phyloP scores from a whole-genome alignment of 768 basidiomycete species.

The Sporobolomyces roseus region DNA sequence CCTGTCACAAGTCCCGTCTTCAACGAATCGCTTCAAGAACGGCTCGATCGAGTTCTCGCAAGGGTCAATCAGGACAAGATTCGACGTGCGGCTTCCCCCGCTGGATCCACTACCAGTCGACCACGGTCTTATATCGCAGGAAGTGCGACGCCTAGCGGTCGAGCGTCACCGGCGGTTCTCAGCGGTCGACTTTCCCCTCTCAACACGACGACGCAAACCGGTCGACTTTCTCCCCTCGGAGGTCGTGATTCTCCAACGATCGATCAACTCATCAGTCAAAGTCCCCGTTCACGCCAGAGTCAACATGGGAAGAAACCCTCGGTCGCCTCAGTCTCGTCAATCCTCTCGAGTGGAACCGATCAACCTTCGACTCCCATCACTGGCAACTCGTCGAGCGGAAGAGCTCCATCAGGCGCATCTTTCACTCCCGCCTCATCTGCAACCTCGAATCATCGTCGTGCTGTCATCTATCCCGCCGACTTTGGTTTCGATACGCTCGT shows the following conservation, averaged over 20 bases:
- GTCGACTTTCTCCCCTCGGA: conserved; percentile 17
- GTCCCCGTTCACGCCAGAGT: conserved; percentile 5
- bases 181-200: conserved; percentile 8
- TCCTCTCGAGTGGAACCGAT: conserved; percentile 21
- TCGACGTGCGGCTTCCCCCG: conserved; percentile 5
- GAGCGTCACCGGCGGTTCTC: conserved; percentile 19
- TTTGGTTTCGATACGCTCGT: conserved; percentile 39
- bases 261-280: conserved; percentile 28
- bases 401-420: background rate
- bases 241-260: conserved; percentile 38
- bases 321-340: conserved; percentile 37
- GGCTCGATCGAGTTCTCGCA: conserved; percentile 50
- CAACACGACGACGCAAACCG: conserved; percentile 8
- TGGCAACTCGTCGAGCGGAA: conserved; percentile 12
- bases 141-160: conserved; percentile 15
- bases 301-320: conserved; percentile 41
- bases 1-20: conserved; percentile 27
- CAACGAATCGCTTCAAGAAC: conserved; percentile 48
- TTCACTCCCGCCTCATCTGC: conserved; percentile 38
- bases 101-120: conserved; percentile 17
- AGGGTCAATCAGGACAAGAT: conserved; percentile 47
- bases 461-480: conserved; percentile 35
- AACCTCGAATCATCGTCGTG: conserved; percentile 18
- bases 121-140: conserved; percentile 23
- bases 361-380: conserved; percentile 36